Evolutionary conservation across 805 yeast species (phyloP).

Genomic region (Suhomyces pyralidae): DNA sequence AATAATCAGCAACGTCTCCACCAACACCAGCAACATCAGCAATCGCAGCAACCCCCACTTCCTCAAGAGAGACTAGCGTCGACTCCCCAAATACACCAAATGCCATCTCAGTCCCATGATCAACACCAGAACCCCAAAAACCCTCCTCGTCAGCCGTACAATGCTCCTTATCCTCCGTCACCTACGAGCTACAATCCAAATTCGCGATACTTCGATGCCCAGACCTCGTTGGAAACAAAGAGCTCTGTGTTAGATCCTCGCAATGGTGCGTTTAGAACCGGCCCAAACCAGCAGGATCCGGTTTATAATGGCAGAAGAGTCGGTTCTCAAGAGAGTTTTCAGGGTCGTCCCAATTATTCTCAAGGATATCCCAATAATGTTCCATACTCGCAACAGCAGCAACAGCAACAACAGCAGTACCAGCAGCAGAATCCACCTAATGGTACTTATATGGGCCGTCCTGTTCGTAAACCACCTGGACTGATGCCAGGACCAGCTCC

Average conservation of each 20-base stretch:
- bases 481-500: neutral
- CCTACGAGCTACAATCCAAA: neutral
- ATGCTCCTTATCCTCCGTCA: neutral
- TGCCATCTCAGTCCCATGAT: conserved; percentile 6
- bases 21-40: conserved; percentile 10
- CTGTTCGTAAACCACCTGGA: neutral
- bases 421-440: conserved; percentile 12
- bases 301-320: neutral
- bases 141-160: neutral
- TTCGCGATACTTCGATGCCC: neutral
- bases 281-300: neutral
- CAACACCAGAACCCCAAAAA: neutral
- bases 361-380: neutral
- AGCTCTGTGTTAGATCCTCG: neutral
- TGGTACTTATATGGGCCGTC: conserved; percentile 12
- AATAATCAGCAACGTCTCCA: conserved; percentile 7
- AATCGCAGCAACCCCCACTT: conserved; percentile 1
- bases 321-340: conserved; percentile 2
- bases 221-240: neutral
- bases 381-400: neutral
- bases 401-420: neutral
- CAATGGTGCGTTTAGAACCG: neutral
- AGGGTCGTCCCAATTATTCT: conserved; percentile 1
- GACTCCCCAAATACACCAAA: conserved; percentile 6
- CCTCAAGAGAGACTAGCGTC: conserved; percentile 1